These are phyloP conservation scores for Lenwebbia sp. DNA, from an alignment of 345 rosid genomes.

Conservation along the genomic window DNA sequence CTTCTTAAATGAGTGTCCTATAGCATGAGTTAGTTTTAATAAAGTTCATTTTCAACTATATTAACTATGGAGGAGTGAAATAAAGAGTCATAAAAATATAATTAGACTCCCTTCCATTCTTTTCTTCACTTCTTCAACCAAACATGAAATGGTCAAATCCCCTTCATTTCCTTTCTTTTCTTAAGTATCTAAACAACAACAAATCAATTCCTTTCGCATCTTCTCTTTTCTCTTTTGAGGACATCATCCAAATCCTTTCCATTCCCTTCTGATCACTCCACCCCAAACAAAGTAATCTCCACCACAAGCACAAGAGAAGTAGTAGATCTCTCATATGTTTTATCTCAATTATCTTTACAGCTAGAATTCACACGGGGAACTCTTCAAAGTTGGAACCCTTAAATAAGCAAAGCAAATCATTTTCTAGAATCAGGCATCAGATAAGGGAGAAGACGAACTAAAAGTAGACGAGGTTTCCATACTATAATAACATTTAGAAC, in stretches of 20 bases:
- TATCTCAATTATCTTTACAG: not conserved
- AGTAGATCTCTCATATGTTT: not conserved
- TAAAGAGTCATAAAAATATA: too few relatives aligned
- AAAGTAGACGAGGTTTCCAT: not conserved
- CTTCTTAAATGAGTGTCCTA: not conserved
- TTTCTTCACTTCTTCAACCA: not conserved
- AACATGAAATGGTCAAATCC: not conserved
- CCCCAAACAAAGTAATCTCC: not conserved
- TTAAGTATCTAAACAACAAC: not conserved
- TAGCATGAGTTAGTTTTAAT: not conserved
- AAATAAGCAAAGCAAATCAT: not conserved
- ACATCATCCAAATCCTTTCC: not conserved
- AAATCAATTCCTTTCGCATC: not conserved
- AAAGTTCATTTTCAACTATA: not conserved
- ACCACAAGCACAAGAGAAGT: not conserved
- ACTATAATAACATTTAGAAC: not conserved
- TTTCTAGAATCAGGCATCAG: not conserved
- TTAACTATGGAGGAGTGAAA: not conserved
- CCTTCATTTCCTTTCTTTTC: not conserved
- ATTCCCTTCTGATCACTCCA: not conserved
- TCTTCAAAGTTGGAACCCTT: not conserved
- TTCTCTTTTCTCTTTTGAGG: not conserved
- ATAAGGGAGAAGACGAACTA: not conserved
- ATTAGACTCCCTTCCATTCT: not conserved
- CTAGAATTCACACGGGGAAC: not conserved